Base-by-base conservation (phyloP, 2,329 filamentous ascomycete genomes). In the Phyllosticta ampelicida region DNA sequence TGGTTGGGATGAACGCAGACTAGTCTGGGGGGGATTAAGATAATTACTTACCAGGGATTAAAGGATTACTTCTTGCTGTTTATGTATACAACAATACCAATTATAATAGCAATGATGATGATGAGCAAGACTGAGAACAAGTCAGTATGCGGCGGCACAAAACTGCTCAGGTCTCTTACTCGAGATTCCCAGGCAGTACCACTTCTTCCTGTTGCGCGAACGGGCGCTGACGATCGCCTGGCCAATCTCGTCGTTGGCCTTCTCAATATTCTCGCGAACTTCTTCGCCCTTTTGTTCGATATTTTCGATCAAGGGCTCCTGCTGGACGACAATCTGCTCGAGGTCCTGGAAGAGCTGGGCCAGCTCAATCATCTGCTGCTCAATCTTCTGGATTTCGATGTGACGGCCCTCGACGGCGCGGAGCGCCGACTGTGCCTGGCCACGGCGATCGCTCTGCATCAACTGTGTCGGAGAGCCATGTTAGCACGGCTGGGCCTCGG, bases 251-350 rank as follows among this genome's bases (percentile, higher is more conserved):
- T 84, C 81, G 68, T 94, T 96, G 63, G 86, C 92, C 71, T 94
- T 87, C 67, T 86, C 83, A 53, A 96, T 82, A 72, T 97, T 89
- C 60, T 87, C 84, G 53, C 88, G 84, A 48, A 94, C 87, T 68
- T 95, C 87, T 73, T 95, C 88, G 44, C 84, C 89, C 75, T 92
- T 90, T 67, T 86, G 81, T 75, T 96, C 90, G 66, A 97, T 95
- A 64, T 89, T 82, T 62, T 81, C 77, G 36, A 97, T 84, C 28
- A 86, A 80, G 16, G 82, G 85, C 66, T 96, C 91, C 73, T 97
- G 92, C 76, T 95, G 85, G 36, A 90, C 80, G 61, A 97, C 86
- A 54, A 95, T 78, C 29, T 85, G 84, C 65, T 96, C 89, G 75
- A 97, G 86, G 65, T 96, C 87, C 70, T 90, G 83, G 82, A 96